phyloP scores from a whole-genome alignment of 2,329 filamentous ascomycete genomes.

The Zasmidium angulare region DNA sequence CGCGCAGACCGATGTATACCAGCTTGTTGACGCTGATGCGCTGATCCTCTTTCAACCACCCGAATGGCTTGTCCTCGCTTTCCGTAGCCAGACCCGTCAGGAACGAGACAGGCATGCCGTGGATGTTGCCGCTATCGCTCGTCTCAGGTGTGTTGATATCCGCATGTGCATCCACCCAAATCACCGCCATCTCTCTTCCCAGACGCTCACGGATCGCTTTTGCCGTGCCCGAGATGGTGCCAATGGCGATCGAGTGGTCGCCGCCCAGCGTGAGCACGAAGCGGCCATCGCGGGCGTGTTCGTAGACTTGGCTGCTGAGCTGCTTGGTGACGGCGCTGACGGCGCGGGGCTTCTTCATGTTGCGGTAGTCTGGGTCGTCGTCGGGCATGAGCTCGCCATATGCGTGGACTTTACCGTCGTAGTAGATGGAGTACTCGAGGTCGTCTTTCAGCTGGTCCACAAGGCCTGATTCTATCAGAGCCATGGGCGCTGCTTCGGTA shows the following conservation, averaged over 20 bases:
- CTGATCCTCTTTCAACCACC: conserved; percentile 79
- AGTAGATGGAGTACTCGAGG: conserved; percentile 82
- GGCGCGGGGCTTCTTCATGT: conserved; percentile 90
- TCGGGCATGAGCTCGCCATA: conserved; percentile 74
- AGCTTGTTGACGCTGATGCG: conserved; percentile 74
- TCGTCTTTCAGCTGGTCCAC: conserved; percentile 80
- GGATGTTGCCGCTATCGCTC: conserved; percentile 87
- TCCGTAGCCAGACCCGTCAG: conserved; percentile 74
- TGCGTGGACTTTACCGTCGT: conserved; percentile 77
- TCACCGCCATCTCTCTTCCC: conserved; percentile 81
- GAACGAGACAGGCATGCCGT: conserved; percentile 97
- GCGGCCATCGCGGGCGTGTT: conserved; percentile 77
- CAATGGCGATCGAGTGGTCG: conserved; percentile 95
- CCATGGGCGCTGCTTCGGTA: conserved; percentile 85
- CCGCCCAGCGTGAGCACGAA: conserved; percentile 92
- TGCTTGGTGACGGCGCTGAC: conserved; percentile 81
- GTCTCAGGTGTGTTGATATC: conserved; percentile 97
- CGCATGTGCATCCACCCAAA: conserved; percentile 98
- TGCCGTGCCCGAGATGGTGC: conserved; percentile 83
- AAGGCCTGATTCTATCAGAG: conserved; percentile 84
- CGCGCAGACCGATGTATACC: conserved; percentile 93
- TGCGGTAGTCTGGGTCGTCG: conserved; percentile 74
- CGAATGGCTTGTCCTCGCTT: conserved; percentile 76
- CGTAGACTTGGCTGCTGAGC: conserved; percentile 82
- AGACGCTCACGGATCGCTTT: conserved; percentile 83